Conservation (phyloP, 2,329 filamentous ascomycete genomes). For the Epichloe hybrida region DNA sequence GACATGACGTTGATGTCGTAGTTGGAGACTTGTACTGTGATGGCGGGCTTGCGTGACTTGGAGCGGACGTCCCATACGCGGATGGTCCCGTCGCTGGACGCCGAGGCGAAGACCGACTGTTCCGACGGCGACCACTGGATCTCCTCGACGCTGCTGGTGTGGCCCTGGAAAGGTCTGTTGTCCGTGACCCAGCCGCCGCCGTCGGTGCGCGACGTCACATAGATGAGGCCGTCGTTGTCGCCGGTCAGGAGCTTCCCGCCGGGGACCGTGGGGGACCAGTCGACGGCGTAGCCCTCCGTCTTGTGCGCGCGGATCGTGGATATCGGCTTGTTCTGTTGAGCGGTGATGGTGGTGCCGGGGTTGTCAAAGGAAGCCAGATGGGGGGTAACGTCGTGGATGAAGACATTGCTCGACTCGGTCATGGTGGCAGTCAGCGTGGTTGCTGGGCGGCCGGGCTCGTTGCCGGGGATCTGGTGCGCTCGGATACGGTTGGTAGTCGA, state of each 20-base stretch:
- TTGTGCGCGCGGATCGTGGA: conserved; percentile 85
- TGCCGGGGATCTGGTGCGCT: conserved; percentile 62
- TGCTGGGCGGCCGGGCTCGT: conserved; percentile 56
- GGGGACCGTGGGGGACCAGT: conserved; percentile 74
- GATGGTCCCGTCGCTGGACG: conserved; percentile 84
- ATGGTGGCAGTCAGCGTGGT: conserved; percentile 81
- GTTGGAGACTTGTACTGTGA: conserved; percentile 71
- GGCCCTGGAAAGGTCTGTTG: conserved; percentile 68
- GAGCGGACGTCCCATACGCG: conserved; percentile 92
- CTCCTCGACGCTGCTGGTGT: conserved; percentile 79
- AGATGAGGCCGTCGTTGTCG: conserved; percentile 83
- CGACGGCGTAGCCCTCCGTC: conserved; percentile 87
- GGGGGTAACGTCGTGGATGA: conserved; percentile 91
- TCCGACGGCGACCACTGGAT: conserved; percentile 94
- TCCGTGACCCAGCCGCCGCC: conserved; percentile 86
- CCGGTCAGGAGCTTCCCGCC: conserved; percentile 81
- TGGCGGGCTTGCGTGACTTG: conserved; percentile 76
- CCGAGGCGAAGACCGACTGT: conserved; percentile 85
- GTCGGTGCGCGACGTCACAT: conserved; percentile 71
- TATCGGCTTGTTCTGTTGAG: conserved; percentile 77
- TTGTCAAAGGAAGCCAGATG: conserved; percentile 83
- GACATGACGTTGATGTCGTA: conserved; percentile 93
- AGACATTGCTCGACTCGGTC: conserved; percentile 77
- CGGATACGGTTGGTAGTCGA: conserved; percentile 93
- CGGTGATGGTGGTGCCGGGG: conserved; percentile 66